A percentile compares a stretch with the other conserved stretches of the same genome.
phyloP scores from a whole-genome alignment of 257 asterid genomes.

The Cruciata laevipes region DNA sequence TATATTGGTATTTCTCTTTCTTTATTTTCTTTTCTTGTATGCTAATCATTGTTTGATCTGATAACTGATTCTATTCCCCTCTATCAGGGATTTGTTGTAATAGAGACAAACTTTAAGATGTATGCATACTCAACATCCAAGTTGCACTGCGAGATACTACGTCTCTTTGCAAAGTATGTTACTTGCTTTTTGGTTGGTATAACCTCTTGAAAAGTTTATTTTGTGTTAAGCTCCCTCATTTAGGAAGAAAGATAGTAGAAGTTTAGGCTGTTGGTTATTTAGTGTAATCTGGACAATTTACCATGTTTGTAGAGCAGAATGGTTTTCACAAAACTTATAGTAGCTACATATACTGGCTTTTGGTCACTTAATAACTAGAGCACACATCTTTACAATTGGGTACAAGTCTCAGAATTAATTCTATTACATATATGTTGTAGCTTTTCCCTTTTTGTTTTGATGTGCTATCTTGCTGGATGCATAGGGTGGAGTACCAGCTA shows the following conservation, averaged over 20 bases:
- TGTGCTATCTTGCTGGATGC: constrained; percentile 21
- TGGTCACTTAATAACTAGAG: constrained; percentile 1
- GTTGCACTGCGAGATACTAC: constrained; percentile 84
- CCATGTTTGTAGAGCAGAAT: not conserved
- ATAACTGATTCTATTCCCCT: constrained; percentile 4
- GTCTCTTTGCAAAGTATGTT: constrained; percentile 81
- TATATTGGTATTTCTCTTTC: too few species aligned
- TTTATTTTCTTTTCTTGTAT: not conserved
- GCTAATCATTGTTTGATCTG: not conserved
- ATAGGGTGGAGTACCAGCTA: constrained; percentile 93
- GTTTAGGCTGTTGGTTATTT: not conserved
- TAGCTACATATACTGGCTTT: not conserved
- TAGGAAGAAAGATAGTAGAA: constrained; percentile 4
- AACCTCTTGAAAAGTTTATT: not conserved
- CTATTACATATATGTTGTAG: not conserved
- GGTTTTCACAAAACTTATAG: not conserved
- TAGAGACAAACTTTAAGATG: constrained; percentile 91
- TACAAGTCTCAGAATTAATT: not conserved
- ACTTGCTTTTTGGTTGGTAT: constrained; percentile 13
- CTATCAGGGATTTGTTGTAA: constrained; percentile 83
- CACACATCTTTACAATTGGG: not conserved
- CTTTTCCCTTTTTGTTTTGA: not conserved
- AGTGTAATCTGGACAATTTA: not conserved
- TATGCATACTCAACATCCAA: constrained; percentile 92
- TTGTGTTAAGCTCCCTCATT: not conserved